These are phyloP conservation scores for Crithidia acanthocephali DNA, from an alignment of 208 protist species.

Conservation along the genomic window DNA sequence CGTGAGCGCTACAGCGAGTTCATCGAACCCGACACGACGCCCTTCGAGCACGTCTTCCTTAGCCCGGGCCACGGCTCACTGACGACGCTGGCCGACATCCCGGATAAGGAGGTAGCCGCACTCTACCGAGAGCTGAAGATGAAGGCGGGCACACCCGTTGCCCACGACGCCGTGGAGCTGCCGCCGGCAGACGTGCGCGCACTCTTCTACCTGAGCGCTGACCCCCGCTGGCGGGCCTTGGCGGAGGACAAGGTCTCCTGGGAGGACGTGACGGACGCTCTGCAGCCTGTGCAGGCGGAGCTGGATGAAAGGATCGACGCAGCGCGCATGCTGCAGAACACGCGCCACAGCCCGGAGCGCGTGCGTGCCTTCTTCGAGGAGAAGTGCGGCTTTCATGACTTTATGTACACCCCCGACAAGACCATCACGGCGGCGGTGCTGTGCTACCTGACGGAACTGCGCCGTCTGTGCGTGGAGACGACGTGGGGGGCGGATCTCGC, in stretches of 20 bases:
- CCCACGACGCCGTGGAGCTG: conserved; percentile 42
- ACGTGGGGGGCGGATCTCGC: conserved; percentile 75
- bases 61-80: conserved; percentile 73
- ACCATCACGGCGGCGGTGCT: conserved; percentile 82
- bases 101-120: conserved; percentile 41
- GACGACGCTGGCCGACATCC: conserved; percentile 70
- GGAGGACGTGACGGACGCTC: conserved; percentile 58
- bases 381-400: conserved; percentile 91
- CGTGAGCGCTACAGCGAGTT: conserved; percentile 86
- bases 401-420: conserved; percentile 89
- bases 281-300: conserved; percentile 48
- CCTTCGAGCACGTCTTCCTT: conserved; percentile 71
- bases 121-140: conserved; percentile 66
- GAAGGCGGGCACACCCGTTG: conserved; percentile 48
- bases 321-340: conserved; percentile 80
- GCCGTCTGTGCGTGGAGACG: conserved; percentile 68
- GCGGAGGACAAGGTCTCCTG: conserved; percentile 52
- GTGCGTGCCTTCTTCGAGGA: conserved; percentile 88
- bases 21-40: conserved; percentile 72
- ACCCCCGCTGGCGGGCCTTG: conserved; percentile 39
- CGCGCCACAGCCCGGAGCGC: conserved; percentile 67
- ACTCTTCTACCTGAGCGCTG: conserved; percentile 77
- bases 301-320: conserved; percentile 86
- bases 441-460: conserved; percentile 78
- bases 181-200: conserved; percentile 70